Evolutionary conservation across 257 asterid genomes (phyloP).

Genomic region (Capsicum chinense): DNA sequence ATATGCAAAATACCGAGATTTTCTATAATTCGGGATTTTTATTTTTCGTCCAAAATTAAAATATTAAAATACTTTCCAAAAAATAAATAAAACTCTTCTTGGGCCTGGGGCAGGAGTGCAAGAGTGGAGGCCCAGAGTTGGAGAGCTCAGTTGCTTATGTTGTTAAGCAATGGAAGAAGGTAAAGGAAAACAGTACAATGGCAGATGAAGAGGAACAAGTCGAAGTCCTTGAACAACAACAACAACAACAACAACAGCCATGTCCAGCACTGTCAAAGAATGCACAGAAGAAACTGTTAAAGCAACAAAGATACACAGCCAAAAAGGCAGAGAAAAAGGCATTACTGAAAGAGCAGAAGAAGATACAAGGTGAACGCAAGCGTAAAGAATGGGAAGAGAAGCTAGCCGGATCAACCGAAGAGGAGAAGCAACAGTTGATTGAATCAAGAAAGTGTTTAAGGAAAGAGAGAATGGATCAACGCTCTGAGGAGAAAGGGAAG

Average conservation of each 20-base stretch:
- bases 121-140: slow-evolving; percentile 16
- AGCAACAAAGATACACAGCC: slow-evolving; percentile 77
- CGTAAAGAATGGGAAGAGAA: slow-evolving; percentile 81
- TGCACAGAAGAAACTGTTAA: slow-evolving; percentile 75
- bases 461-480: slow-evolving; percentile 62
- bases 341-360: slow-evolving; percentile 64
- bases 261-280: slow-evolving; percentile 56
- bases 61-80: background rate
- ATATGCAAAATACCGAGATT: too few relatives aligned
- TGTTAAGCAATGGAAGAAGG: background rate
- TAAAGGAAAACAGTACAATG: background rate
- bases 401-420: slow-evolving; percentile 56
- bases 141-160: background rate
- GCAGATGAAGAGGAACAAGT: background rate
- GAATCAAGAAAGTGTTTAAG: slow-evolving; percentile 57
- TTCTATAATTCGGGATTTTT: too few relatives aligned
- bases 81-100: background rate
- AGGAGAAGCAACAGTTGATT: slow-evolving; percentile 67
- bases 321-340: slow-evolving; percentile 91
- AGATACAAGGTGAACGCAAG: slow-evolving; percentile 77
- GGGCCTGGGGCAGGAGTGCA: background rate
- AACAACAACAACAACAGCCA: background rate
- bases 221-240: background rate
- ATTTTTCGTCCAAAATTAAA: too few relatives aligned
- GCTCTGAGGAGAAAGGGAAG: slow-evolving; percentile 63